Evolutionary conservation across 2,329 filamentous ascomycete genomes (phyloP).

Genomic region (Thermothelomyces thermophilus): DNA sequence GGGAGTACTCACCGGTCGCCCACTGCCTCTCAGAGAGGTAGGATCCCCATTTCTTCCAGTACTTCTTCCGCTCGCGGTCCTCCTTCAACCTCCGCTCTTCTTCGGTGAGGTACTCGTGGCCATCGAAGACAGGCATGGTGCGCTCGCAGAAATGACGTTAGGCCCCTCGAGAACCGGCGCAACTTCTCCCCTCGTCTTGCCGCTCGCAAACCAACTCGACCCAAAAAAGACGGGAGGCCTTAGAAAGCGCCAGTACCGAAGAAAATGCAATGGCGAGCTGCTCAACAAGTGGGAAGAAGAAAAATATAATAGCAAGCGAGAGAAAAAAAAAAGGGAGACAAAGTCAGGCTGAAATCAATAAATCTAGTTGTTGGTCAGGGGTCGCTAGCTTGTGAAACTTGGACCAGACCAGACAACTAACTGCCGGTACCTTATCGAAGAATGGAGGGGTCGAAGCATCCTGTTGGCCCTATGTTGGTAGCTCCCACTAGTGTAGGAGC

Average conservation of each 20-base stretch:
- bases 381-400: background rate
- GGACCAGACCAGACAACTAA: background rate
- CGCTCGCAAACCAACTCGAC: background rate
- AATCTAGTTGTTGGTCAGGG: background rate
- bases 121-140: conserved; percentile 82
- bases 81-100: conserved; percentile 87
- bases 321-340: background rate
- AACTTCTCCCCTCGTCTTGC: no score
- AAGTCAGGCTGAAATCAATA: background rate
- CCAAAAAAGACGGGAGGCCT: no score
- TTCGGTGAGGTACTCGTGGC: conserved; percentile 77
- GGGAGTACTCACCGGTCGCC: conserved; percentile 67
- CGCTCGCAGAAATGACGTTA: background rate
- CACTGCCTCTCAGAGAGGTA: conserved; percentile 93
- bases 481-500: background rate
- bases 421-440: background rate
- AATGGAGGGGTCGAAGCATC: background rate
- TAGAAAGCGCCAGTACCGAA: conserved; percentile 2
- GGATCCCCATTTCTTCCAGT: conserved; percentile 98
- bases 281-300: no score
- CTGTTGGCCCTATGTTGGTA: background rate
- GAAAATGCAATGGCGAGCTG: background rate
- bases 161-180: no score
- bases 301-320: no score
- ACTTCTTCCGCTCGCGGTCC: conserved; percentile 74